Percentiles rank a stretch among this genome's conserved stretches.
Conservation (phyloP, 257 asterid species). For the Lycium ferocissimum region DNA sequence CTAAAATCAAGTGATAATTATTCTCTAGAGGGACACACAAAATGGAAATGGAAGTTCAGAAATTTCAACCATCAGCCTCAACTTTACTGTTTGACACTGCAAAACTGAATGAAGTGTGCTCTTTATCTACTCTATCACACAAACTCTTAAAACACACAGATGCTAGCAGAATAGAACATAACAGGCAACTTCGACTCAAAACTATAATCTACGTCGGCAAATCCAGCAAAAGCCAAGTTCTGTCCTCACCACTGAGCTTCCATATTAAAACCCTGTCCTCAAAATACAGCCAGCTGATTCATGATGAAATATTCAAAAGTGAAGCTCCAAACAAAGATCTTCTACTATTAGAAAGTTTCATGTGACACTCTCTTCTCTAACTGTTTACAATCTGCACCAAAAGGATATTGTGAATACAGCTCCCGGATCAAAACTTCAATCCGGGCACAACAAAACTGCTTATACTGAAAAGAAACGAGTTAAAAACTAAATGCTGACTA, state of each 20-base stretch:
- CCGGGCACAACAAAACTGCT: conserved; percentile 43
- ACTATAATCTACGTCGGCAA: conserved; percentile 11
- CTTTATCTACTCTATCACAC: neutral
- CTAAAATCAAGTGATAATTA: neutral
- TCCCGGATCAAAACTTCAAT: conserved; percentile 51
- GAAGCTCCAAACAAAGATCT: conserved; percentile 52
- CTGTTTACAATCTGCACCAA: conserved; percentile 72
- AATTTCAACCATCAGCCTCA: neutral
- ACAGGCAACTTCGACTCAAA: neutral
- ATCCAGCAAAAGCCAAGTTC: conserved; percentile 38
- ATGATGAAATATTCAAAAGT: conserved; percentile 41
- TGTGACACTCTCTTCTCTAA: conserved; percentile 47
- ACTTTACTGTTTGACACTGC: neutral
- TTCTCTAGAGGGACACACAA: neutral
- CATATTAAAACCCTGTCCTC: conserved; percentile 42
- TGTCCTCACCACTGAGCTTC: conserved; percentile 49
- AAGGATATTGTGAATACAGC: conserved; percentile 57
- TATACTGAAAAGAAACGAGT: neutral
- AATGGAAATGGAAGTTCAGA: neutral
- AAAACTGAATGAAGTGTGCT: neutral
- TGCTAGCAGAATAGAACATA: neutral
- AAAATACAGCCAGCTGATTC: conserved; percentile 43
- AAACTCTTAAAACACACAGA: neutral
- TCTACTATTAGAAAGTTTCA: conserved; percentile 49
- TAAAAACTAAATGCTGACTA: conserved; percentile 2